Base-by-base conservation (phyloP, 352 stramenopile genomes). In the Phytophthora sojae region DNA sequence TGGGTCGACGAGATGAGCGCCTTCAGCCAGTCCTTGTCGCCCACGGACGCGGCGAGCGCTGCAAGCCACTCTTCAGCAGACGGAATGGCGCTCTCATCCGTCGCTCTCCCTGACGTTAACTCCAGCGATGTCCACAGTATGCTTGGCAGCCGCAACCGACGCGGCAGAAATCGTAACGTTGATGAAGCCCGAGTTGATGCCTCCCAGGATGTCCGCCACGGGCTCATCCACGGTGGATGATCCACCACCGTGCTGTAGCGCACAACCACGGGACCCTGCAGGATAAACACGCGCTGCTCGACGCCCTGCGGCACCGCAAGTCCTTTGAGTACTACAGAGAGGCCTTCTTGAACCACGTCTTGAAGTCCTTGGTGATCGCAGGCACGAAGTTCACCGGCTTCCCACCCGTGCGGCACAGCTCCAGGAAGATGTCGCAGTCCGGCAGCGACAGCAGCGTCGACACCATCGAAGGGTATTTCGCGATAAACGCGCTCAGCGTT, bases 311-410 rank as follows among this genome's bases (percentile, higher is more conserved):
- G 88, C 4, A 97, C 85, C 1, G 87, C 89, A 21, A 21, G 21
- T 21, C 21, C 21, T 21, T 21, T 1, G 21, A 21, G 21, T 21
- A 21, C 21, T 21, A 97, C n/a, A 97, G 67, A 52, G 89, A 96
- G 67, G 96, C 91, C 71, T 95, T 97, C 81, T 95, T 97, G 73
- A 97, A 94, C 88, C 87, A 97, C 6, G 80, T 92, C 61, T 83
- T 83, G 53, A 97, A 81, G 37, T 97, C 91, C 29, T 72, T 79
- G 82, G 96, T 88, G 21, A 97, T 88, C 5, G 83, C 77, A 35
- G 91, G 89, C 23, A 97, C 77, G 47, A 97, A 97, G 67, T 95
- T 96, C 35, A 97, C 91, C 0, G 91, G 91, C 69, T 97, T 97
- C 21, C 91, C 91, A 54, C 88, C 85, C 14, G 81, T 84, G 21